phyloP scores from a whole-genome alignment of 2,329 filamentous ascomycete genomes.

The Neurospora crassa region DNA sequence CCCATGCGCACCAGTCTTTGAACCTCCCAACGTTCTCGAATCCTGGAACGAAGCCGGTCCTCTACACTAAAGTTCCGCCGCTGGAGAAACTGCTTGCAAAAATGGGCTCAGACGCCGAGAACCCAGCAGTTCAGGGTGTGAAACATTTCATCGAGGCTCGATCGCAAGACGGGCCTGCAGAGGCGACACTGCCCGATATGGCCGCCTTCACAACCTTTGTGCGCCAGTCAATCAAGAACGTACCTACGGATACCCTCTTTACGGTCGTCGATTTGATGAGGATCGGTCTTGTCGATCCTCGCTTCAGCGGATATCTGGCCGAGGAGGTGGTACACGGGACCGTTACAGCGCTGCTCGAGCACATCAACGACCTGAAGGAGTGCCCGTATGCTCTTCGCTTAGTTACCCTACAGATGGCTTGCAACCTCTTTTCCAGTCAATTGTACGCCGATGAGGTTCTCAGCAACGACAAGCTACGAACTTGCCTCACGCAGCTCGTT shows the following conservation, averaged over 20 bases:
- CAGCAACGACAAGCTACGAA: constrained; percentile 38
- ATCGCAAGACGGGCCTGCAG: constrained; percentile 45
- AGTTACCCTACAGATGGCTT: constrained; percentile 72
- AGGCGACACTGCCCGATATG: constrained; percentile 64
- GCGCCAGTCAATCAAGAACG: constrained; percentile 38
- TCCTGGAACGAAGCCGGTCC: constrained; percentile 53
- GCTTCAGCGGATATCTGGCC: constrained; percentile 73
- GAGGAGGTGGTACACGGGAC: constrained; percentile 61
- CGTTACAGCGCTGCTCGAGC: constrained; percentile 48
- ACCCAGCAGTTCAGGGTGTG: constrained; percentile 53
- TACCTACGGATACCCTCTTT: constrained; percentile 62
- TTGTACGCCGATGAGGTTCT: constrained; percentile 60
- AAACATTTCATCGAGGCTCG: constrained; percentile 62
- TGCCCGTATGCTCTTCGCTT: constrained; percentile 77
- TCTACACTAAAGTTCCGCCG: constrained; percentile 71
- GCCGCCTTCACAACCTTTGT: constrained; percentile 54
- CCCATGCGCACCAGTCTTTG: constrained; percentile 66
- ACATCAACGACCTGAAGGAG: constrained; percentile 42
- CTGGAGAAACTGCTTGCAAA: constrained; percentile 74
- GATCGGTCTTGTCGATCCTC: constrained; percentile 64
- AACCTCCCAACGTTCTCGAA: constrained; percentile 61
- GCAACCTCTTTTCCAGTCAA: constrained; percentile 72
- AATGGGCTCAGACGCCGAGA: constrained; percentile 53
- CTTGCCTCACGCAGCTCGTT: constrained; percentile 57
- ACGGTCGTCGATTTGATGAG: constrained; percentile 79